Evolutionary conservation across 78 protist species (phyloP), one percentile per base, ranked within the genome.

Genomic region (Anaeramoeba flamelloides): DNA sequence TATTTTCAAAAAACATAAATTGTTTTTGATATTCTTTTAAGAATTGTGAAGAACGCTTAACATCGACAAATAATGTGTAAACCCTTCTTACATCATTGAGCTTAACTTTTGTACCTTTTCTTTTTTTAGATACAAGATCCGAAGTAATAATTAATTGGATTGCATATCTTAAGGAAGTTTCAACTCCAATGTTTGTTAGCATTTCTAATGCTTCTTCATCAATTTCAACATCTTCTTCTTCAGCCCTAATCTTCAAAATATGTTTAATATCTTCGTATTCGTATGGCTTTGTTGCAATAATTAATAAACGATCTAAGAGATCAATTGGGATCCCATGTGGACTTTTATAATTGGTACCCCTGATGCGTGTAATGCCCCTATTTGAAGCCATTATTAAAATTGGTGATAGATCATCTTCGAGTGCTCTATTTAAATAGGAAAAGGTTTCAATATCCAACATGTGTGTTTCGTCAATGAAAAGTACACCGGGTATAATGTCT

Each of bases 311-410:
- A 79, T 96, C 99, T 36, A 96, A 85, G 75, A 96, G 82, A 77
- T 96, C 99, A 36, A 92, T 85, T 22, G 99, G 99, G 77, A 96
- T 87, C 64, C 99, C 99, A 85, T 96, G 99, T n/a, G 99, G 98
- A 2, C 91, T 83, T 81, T 86, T 84, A 88, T 88, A 85, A 38
- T 83, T 39, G 2, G 97, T 93, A 30, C 99, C 99, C 36, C 99
- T 81, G 87, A 96, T 94, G 53, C 74, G 81, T 8, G 92, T 87
- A 78, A 82, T 82, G 38, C 99, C 98, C 22, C 99, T 76, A 81
- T 96, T 96, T 39, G 97, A 85, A 1, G 99, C 99, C 80, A 96
- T 76, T 76, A 94, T 84, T 77, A 96, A 80, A 75, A 96, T 83
- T 3, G 99, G 99, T 22, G 99, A 89, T 85, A 90, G 77, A 17